phyloP scores from a whole-genome alignment of 129 eudicot species.

The Artemisia annua region DNA sequence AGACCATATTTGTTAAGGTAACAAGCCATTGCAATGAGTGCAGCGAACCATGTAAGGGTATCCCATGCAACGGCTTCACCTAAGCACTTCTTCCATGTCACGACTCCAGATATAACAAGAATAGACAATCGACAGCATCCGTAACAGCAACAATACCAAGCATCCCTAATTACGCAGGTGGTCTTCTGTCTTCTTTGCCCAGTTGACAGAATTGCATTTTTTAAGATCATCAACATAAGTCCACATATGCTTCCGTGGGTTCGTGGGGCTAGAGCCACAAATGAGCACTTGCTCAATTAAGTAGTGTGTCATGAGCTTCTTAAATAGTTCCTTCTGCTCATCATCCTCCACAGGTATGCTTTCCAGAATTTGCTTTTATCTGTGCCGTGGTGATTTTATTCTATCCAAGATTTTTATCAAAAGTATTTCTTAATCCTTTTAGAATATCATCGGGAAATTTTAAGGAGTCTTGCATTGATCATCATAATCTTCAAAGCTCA shows the following conservation, averaged over 20 bases:
- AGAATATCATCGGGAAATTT: not conserved
- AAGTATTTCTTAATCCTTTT: not conserved
- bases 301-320: slow-evolving; percentile 3
- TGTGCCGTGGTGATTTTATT: not conserved
- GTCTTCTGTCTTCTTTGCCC: slow-evolving; percentile 6
- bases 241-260: not conserved
- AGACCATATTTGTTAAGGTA: slow-evolving; percentile 97
- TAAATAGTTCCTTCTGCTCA: not conserved
- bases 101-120: slow-evolving; percentile 87
- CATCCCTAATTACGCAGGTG: not conserved
- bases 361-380: not conserved
- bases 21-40: slow-evolving; percentile 99
- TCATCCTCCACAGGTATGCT: slow-evolving; percentile 9
- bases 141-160: slow-evolving; percentile 88
- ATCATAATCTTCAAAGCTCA: not conserved
- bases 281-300: slow-evolving; percentile 16
- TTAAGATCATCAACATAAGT: not conserved
- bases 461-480: not conserved
- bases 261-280: not conserved
- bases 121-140: slow-evolving; percentile 88
- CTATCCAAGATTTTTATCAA: not conserved
- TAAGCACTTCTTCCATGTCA: slow-evolving; percentile 97
- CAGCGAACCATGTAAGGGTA: slow-evolving; percentile 99
- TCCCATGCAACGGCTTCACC: slow-evolving; percentile 99
- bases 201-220: not conserved